Percentiles rank a stretch among this genome's conserved stretches.
Evolutionary conservation across 1,284 basidiomycete genomes (phyloP).

Genomic region (Mycena sp.): DNA sequence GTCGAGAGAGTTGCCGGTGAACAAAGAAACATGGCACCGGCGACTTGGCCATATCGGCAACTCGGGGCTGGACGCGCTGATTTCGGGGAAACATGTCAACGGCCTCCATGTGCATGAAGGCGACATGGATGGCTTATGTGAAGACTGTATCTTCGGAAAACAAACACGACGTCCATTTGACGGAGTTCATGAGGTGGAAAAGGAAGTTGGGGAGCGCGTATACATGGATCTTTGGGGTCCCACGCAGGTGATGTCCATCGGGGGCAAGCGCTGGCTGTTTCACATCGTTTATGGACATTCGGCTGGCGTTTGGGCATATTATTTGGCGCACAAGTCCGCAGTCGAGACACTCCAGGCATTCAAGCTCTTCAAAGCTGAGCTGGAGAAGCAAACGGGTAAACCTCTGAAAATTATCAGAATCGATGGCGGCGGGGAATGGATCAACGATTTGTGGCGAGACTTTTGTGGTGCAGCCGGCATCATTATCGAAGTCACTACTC

Average conservation of each 20-base stretch:
- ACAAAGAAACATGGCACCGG: constrained; percentile 15
- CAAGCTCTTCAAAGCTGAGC: constrained; percentile 8
- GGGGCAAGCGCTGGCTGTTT: not conserved
- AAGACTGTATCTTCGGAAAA: constrained; percentile 12
- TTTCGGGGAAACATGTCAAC: constrained; percentile 8
- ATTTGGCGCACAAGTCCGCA: constrained; percentile 8
- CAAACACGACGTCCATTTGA: constrained; percentile 25
- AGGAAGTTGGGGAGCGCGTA: constrained; percentile 9
- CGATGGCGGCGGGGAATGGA: constrained; percentile 24
- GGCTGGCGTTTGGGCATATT: not conserved
- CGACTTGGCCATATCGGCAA: constrained; percentile 17
- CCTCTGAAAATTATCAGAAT: constrained; percentile 1
- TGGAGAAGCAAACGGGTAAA: constrained; percentile 20
- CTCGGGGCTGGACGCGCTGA: constrained; percentile 1
- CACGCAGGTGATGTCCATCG: constrained; percentile 4
- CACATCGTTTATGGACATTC: constrained; percentile 12
- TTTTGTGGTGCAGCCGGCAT: constrained; percentile 31
- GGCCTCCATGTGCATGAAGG: constrained; percentile 1
- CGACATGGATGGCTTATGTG: constrained; percentile 14
- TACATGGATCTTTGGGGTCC: constrained; percentile 29
- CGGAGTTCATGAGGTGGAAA: constrained; percentile 13
- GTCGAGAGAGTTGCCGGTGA: not conserved
- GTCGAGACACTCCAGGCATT: constrained; percentile 10
- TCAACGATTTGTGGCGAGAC: constrained; percentile 13
- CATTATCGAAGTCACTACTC: constrained; percentile 29